These are phyloP conservation scores for Alternaria dauci DNA, from an alignment of 2,329 filamentous ascomycete species.

Conservation along the genomic window DNA sequence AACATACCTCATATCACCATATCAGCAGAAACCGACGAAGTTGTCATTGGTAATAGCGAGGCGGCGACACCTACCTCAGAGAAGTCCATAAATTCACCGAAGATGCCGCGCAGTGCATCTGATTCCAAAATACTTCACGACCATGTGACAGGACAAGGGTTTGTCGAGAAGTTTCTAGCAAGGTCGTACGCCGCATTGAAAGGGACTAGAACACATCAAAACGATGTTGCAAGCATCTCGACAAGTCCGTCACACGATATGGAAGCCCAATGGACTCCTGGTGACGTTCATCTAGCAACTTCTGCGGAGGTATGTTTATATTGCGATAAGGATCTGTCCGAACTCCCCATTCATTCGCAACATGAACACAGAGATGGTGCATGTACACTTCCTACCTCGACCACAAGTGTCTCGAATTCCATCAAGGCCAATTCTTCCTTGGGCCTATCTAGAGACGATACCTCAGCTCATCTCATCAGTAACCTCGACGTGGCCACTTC, in stretches of 20 bases:
- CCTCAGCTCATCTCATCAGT: not conserved
- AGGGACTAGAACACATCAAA: not conserved
- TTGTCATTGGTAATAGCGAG: not conserved
- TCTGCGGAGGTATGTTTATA: not conserved
- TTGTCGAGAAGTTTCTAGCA: not conserved
- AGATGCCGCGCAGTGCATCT: not conserved
- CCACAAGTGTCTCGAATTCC: not conserved
- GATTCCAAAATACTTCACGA: not conserved
- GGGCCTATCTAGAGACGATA: not conserved
- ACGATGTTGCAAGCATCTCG: not conserved
- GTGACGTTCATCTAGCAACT: not conserved
- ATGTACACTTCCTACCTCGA: not conserved
- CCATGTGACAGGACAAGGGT: not conserved
- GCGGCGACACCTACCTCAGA: not conserved
- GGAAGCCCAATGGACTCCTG: not conserved
- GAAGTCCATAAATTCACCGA: not conserved
- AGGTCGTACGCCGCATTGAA: not conserved
- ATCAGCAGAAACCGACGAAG: not conserved
- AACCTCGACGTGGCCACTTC: not conserved
- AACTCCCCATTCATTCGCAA: not conserved
- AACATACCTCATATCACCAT: conserved; percentile 1
- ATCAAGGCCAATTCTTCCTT: not conserved
- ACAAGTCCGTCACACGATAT: not conserved
- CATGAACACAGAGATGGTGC: not conserved
- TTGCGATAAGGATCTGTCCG: not conserved